phyloP scores from a whole-genome alignment of 805 yeast genomes.

The Zygoascus ofunaensis region DNA sequence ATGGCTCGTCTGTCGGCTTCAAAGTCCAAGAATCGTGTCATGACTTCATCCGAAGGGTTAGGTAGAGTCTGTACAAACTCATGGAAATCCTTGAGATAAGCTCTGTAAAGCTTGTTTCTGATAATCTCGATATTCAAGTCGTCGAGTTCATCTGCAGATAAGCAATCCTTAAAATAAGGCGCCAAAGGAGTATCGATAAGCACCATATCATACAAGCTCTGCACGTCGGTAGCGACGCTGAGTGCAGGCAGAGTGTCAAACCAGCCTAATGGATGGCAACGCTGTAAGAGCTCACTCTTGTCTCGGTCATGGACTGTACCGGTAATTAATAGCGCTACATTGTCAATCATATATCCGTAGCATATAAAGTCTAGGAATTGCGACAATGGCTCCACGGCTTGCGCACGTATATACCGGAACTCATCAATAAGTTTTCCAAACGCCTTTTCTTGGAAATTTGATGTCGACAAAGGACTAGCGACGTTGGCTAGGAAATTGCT shows the following conservation, averaged over 20 bases:
- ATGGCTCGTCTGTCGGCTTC: conserved; percentile 95
- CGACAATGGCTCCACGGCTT: conserved; percentile 70
- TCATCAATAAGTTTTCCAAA: conserved; percentile 67
- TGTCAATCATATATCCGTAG: conserved; percentile 97
- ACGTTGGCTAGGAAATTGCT: conserved; percentile 81
- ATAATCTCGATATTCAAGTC: conserved; percentile 93
- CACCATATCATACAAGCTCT: conserved; percentile 85
- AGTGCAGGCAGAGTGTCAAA: conserved; percentile 94
- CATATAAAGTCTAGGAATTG: conserved; percentile 86
- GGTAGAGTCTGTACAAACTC: conserved; percentile 57
- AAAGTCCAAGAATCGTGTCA: conserved; percentile 68
- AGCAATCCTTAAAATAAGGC: conserved; percentile 85
- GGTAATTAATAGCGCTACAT: conserved; percentile 89
- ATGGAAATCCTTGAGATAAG: conserved; percentile 82
- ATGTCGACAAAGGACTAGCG: conserved; percentile 74
- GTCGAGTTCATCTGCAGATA: conserved; percentile 76
- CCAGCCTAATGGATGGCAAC: conserved; percentile 98
- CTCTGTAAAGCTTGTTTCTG: conserved; percentile 84
- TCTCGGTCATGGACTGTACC: conserved; percentile 96
- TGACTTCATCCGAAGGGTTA: conserved; percentile 70
- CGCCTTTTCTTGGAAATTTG: conserved; percentile 74
- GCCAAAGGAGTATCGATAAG: conserved; percentile 96
- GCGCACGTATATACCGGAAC: conserved; percentile 75
- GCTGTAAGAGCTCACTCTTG: conserved; percentile 71
- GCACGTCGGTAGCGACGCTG: conserved; percentile 89